Conservation (phyloP, 306 rosid genomes). For the Acacia acuminata region DNA sequence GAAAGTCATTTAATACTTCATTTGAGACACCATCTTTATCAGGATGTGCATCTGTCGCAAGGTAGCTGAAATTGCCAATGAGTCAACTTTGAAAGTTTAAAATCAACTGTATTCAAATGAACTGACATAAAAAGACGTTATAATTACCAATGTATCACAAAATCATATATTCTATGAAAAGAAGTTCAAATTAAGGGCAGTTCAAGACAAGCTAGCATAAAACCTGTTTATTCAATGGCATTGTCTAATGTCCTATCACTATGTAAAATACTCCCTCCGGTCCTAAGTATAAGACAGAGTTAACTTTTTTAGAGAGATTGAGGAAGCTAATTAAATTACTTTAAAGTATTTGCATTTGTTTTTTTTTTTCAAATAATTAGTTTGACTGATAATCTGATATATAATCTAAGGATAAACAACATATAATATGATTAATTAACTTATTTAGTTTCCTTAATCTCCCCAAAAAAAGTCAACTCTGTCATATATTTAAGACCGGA, state of each 20-base stretch:
- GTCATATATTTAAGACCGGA: too few relatives aligned
- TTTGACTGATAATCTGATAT: too few relatives aligned
- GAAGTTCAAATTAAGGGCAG: conserved; percentile 15
- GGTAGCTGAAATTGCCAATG: conserved; percentile 39
- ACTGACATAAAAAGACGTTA: conserved; percentile 29
- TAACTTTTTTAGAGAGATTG: too few relatives aligned
- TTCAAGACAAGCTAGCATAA: not conserved
- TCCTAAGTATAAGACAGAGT: too few relatives aligned
- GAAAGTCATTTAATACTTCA: conserved; percentile 46
- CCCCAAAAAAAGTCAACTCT: too few relatives aligned
- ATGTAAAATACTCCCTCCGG: not conserved
- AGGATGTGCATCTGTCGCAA: conserved; percentile 46
- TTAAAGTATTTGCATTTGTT: too few relatives aligned
- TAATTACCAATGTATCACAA: not conserved
- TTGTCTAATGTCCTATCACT: not conserved
- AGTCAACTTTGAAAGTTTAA: conserved; percentile 29
- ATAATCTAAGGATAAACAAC: too few relatives aligned
- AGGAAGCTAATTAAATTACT: too few relatives aligned
- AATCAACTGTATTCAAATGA: conserved; percentile 24
- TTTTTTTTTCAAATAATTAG: too few relatives aligned
- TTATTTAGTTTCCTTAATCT: too few relatives aligned
- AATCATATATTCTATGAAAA: not conserved
- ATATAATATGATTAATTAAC: too few relatives aligned
- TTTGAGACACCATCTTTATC: conserved; percentile 17
- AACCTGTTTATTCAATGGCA: not conserved